These are phyloP conservation scores for Selaginella tamariscina DNA, from an alignment of 75 land plant species.

Conservation along the genomic window DNA sequence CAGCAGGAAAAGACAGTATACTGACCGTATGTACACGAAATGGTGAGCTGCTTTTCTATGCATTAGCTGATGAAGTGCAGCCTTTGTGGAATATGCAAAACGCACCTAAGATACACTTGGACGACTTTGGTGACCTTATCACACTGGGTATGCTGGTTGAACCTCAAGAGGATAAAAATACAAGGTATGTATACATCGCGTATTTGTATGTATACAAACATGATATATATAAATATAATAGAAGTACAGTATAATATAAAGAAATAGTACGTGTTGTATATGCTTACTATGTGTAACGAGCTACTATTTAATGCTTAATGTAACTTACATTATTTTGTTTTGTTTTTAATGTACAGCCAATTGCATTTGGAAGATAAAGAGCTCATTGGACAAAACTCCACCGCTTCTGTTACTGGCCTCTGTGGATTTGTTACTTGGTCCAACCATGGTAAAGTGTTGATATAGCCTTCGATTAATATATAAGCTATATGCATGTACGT, in stretches of 20 bases:
- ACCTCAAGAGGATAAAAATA: constrained; percentile 16
- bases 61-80: constrained; percentile 89
- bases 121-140: constrained; percentile 37
- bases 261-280: too few species aligned
- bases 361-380: not conserved
- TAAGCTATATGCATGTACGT: too few species aligned
- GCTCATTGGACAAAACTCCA: constrained; percentile 49
- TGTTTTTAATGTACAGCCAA: too few species aligned
- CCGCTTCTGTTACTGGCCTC: constrained; percentile 71
- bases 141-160: constrained; percentile 90
- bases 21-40: constrained; percentile 58
- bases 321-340: too few species aligned
- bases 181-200: too few species aligned
- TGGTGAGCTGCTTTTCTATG: constrained; percentile 76
- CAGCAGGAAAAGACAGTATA: constrained; percentile 72
- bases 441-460: too few species aligned
- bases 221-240: not conserved
- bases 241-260: constrained; percentile 16
- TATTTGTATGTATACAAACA: too few species aligned
- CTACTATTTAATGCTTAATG: too few species aligned
- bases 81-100: constrained; percentile 57
- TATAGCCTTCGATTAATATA: too few species aligned
- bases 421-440: constrained; percentile 69
- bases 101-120: constrained; percentile 56
- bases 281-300: too few species aligned